Base-by-base conservation (phyloP, 768 basidiomycete species). In the Dendrothele bispora region DNA sequence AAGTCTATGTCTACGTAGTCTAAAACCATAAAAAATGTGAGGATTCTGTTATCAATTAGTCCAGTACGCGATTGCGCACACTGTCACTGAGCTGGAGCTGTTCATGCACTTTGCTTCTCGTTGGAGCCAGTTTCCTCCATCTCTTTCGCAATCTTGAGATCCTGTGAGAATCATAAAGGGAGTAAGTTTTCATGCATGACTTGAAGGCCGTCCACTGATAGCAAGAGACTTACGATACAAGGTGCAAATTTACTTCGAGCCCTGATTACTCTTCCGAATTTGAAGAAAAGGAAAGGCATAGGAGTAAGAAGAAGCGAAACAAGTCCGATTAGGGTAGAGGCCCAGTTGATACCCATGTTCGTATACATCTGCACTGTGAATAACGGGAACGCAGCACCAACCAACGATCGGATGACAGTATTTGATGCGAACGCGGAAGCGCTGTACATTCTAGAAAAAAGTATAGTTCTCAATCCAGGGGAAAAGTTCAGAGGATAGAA, bases 281-380 rank as follows among this genome's bases (percentile, higher is more conserved):
- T 78, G 65, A 82, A 85, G 70, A 89, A 88, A 26, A 86, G 56
- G 67, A 86, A 82, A 0, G 86, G 86, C 37, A 75, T 78, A 1
- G 86, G 87, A 1, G 78, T 71, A 28, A 85, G 76, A 15, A 84
- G 51, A 3, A 86, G 63, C 0, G 72, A 72, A 21, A 88, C 56
- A 45, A 79, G 67, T 6, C 77, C 86, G 14, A 87, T 68, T 17
- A 88, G 61, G 1, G 77, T 78, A 20, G 67, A 65, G 4, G 77
- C 74, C 74, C 75, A 79, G 51, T 77, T 74, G n/a, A 77, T 66
- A 12, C 74, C 75, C 51, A 80, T 46, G 72, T 78, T 46, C 3
- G 30, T 15, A 22, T 83, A 86, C 80, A 83, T 81, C 59, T 84
- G 79, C 11, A 72, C 71, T 0, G 80, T 84, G 64, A 86, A 89